Evolutionary conservation across 306 rosid genomes (phyloP).

Genomic region (Malus sieversii): DNA sequence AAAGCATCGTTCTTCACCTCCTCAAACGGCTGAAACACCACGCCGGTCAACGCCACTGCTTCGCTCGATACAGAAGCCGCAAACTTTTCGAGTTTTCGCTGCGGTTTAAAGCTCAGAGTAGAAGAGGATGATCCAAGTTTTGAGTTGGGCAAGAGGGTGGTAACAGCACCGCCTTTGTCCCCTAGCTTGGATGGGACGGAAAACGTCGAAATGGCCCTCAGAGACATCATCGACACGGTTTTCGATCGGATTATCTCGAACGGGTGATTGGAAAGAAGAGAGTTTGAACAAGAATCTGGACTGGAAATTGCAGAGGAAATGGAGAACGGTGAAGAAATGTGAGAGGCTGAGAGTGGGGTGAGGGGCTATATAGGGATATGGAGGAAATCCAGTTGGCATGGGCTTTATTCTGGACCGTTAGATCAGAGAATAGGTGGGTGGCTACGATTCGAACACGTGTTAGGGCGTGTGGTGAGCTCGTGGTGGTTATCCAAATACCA

Average conservation of each 20-base stretch:
- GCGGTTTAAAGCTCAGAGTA: background rate
- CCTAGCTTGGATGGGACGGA: conserved; percentile 19
- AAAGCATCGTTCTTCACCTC: conserved; percentile 67
- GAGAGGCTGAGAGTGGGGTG: background rate
- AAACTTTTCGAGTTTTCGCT: conserved; percentile 11
- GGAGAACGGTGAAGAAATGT: background rate
- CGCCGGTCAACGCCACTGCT: conserved; percentile 37
- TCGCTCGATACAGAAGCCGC: conserved; percentile 23
- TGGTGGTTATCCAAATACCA: conserved; percentile 23
- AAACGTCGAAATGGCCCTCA: conserved; percentile 21
- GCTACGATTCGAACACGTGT: background rate
- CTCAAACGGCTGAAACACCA: conserved; percentile 72
- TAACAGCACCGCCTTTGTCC: background rate
- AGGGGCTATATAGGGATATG: conserved; percentile 10
- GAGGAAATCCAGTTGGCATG: background rate
- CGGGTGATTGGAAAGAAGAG: background rate
- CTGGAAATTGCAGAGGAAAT: background rate
- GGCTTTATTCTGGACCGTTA: conserved; percentile 5
- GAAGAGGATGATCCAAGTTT: conserved; percentile 4
- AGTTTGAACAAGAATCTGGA: background rate
- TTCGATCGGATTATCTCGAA: background rate
- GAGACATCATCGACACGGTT: conserved; percentile 19
- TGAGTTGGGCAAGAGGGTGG: background rate
- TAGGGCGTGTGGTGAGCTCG: conserved; percentile 62
- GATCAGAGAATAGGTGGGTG: conserved; percentile 19